These are phyloP conservation scores for Microsporum audouinii DNA, from an alignment of 2,329 filamentous ascomycete species.

Conservation along the genomic window DNA sequence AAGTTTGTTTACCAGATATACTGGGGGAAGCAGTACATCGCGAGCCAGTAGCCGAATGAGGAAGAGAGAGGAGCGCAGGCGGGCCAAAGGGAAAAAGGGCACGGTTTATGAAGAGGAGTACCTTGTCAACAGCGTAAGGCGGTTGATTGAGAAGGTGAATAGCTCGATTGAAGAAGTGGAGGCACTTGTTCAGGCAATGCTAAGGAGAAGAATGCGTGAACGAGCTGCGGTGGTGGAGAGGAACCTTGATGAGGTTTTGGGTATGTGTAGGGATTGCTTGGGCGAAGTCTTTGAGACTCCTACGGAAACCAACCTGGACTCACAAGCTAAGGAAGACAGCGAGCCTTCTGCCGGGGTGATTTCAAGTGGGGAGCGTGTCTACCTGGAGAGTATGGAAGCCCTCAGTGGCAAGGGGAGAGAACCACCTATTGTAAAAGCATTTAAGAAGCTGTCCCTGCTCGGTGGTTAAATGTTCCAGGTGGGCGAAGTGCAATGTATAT, in stretches of 20 bases:
- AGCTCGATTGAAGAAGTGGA: slow-evolving; percentile 59
- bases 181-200: slow-evolving; percentile 62
- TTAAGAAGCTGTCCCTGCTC: slow-evolving; percentile 31
- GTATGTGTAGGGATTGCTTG: slow-evolving; percentile 54
- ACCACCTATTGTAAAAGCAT: slow-evolving; percentile 42
- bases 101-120: slow-evolving; percentile 98
- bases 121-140: slow-evolving; percentile 71
- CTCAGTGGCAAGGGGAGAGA: slow-evolving; percentile 31
- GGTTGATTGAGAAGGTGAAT: slow-evolving; percentile 74
- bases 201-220: slow-evolving; percentile 76
- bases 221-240: slow-evolving; percentile 66
- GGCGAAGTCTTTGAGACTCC: slow-evolving; percentile 53
- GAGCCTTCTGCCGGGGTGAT: slow-evolving; percentile 13
- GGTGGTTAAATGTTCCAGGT: slow-evolving; percentile 11
- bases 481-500: neutral
- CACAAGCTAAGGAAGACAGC: slow-evolving; percentile 15
- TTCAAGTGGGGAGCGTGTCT: slow-evolving; percentile 25
- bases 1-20: slow-evolving; percentile 90
- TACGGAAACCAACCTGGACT: slow-evolving; percentile 19
- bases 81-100: slow-evolving; percentile 86
- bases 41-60: slow-evolving; percentile 70
- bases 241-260: slow-evolving; percentile 62
- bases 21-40: slow-evolving; percentile 49
- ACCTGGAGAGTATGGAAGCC: slow-evolving; percentile 32
- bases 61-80: slow-evolving; percentile 83